Evolutionary conservation across 148 eudicot genomes (phyloP), one percentile per base, ranked within the genome.

Genomic region (Diospyros kaki): DNA sequence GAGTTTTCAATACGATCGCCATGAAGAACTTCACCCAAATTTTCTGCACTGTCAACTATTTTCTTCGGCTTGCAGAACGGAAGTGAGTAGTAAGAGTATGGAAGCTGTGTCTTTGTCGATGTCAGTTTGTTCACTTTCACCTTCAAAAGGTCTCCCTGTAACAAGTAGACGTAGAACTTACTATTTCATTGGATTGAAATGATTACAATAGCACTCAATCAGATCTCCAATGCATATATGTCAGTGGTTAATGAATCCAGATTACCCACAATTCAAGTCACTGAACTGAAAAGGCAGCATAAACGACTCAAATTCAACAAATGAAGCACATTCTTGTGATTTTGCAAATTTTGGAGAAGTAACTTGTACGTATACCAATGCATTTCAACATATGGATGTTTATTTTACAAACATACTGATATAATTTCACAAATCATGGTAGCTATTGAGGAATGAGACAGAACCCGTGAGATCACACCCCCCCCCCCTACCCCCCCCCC

Each of bases 1-100:
- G 90, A 87, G 80, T 84, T 87, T 69, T 87, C 87, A 78, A 87
- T 84, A 68, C 87, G 89, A 78, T 86, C 89, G 9, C 89, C 89
- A 43, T 87, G 87, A 61, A 87, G 90, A 50, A 87, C 90, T 78
- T 87, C 90, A 53, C 90, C 90, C 3, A 87, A 87, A 82, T 84
- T 87, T 71, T 87, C 90, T 40, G 84, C 81, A 59, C 84, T 87
- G 69, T 87, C 90, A 58, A 87, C 83, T 63, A 86, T 84, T 59
- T 66, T 64, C 2, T 80, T 39, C 14, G 90, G 90, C 44, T 44
- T 66, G 54, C 90, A 87, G 64, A 64, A 80, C 38, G 76, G 86
- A 56, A 87, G 82, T 58, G 90, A 80, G 75, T 87, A 87, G 83
- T 75, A 87, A 14, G 87, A 87, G 73, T 87, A 87, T 0, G 90